phyloP scores from a whole-genome alignment of 257 asterid species.

The Dorcoceras hygrometricum region DNA sequence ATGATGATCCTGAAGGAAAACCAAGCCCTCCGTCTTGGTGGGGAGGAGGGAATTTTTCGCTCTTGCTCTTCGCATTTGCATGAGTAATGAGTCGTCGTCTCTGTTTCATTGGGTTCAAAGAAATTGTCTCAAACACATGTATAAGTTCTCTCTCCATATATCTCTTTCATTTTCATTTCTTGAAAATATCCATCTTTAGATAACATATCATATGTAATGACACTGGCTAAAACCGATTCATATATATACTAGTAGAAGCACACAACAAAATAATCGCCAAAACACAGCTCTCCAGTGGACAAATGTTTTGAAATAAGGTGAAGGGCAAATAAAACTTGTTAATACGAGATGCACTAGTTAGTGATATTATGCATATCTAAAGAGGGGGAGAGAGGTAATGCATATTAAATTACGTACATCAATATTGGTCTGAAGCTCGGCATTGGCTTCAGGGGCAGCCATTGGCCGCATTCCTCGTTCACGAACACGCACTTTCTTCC shows the following conservation, averaged over 20 bases:
- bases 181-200: neutral
- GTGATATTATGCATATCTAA: neutral
- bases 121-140: neutral
- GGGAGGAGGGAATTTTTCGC: conserved; percentile 89
- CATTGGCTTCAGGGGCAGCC: conserved; percentile 87
- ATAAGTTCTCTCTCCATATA: neutral
- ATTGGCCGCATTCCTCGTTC: conserved; percentile 56
- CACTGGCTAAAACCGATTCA: neutral
- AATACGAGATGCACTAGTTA: neutral
- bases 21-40: conserved; percentile 82
- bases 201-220: neutral
- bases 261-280: neutral
- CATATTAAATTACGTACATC: conserved; percentile 48
- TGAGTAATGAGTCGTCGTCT: conserved; percentile 67
- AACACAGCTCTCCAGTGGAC: neutral
- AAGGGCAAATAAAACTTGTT: neutral
- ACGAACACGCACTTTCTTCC: conserved; percentile 61
- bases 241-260: no score
- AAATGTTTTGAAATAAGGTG: neutral
- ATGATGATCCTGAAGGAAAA: conserved; percentile 55
- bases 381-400: neutral
- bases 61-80: conserved; percentile 84
- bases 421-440: conserved; percentile 77
- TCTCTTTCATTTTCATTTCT: neutral
- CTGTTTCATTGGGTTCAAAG: conserved; percentile 34